phyloP scores from a whole-genome alignment of 1,284 basidiomycete species.

The Cystobasidiaceae sp. region DNA sequence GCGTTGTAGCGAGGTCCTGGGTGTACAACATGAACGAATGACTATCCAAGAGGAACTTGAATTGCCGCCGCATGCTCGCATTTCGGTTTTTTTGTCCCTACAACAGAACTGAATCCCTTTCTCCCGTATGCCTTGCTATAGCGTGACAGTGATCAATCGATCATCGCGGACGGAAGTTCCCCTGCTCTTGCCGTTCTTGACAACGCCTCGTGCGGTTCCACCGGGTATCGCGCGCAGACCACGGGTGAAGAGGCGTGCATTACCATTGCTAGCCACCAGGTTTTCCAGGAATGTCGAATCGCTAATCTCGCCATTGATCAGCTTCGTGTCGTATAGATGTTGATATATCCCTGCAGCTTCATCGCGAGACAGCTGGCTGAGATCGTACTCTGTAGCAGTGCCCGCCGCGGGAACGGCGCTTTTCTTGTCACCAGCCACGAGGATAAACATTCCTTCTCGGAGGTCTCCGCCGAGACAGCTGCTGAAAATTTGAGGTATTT shows the following conservation, averaged over 20 bases:
- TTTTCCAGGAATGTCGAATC: constrained; percentile 19
- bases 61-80: neutral
- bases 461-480: neutral
- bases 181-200: constrained; percentile 20
- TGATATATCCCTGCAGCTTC: constrained; percentile 30
- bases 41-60: neutral
- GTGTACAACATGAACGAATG: too few relatives aligned
- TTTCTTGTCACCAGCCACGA: constrained; percentile 1
- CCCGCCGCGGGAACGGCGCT: too few relatives aligned
- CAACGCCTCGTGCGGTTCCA: constrained; percentile 18
- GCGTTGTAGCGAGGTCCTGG: too few relatives aligned
- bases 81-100: too few relatives aligned
- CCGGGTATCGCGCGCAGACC: constrained; percentile 20
- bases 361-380: neutral
- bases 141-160: constrained; percentile 4
- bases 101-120: too few relatives aligned
- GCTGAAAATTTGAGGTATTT: neutral
- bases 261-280: constrained; percentile 16
- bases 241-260: constrained; percentile 9
- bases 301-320: constrained; percentile 2
- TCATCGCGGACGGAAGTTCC: constrained; percentile 9
- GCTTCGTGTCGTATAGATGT: constrained; percentile 12
- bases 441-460: neutral
- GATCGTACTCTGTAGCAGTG: too few relatives aligned
- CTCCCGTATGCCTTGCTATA: too few relatives aligned